These are phyloP conservation scores for Termitomyces sp. DNA, from an alignment of 768 basidiomycete genomes.

Conservation along the genomic window DNA sequence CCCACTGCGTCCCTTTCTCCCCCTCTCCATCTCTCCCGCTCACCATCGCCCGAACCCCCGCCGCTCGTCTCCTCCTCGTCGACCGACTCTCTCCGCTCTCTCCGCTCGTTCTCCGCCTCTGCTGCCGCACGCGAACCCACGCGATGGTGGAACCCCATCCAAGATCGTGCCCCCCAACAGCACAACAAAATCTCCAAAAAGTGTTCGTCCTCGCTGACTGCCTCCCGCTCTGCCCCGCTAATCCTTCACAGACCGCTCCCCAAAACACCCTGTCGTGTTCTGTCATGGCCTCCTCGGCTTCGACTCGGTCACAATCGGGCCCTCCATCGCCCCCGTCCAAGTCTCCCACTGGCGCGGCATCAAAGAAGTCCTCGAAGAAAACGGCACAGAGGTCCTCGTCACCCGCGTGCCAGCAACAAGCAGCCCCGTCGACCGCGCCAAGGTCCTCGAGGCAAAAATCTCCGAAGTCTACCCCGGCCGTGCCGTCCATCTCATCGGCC, in stretches of 20 bases:
- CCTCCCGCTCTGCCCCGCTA: background rate
- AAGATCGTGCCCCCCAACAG: constrained; percentile 49
- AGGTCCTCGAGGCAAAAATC: constrained; percentile 81
- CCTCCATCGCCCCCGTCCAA: constrained; percentile 71
- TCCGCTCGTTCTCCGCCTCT: constrained; percentile 18
- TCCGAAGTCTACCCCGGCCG: constrained; percentile 75
- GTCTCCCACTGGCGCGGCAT: constrained; percentile 98
- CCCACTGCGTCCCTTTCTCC: constrained; percentile 58
- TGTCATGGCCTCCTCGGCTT: constrained; percentile 94
- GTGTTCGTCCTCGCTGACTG: constrained; percentile 46
- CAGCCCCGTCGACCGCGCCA: constrained; percentile 82
- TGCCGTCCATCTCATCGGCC: constrained; percentile 85
- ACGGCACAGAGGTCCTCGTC: constrained; percentile 86
- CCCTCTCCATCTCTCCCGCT: constrained; percentile 17
- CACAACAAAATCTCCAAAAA: constrained; percentile 46
- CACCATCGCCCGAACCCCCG: constrained; percentile 20
- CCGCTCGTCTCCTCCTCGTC: constrained; percentile 40
- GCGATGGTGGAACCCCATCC: constrained; percentile 55
- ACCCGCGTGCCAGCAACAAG: constrained; percentile 93
- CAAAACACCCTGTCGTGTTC: constrained; percentile 85
- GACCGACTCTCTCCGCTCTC: constrained; percentile 51
- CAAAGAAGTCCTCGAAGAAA: constrained; percentile 84
- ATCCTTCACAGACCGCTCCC: constrained; percentile 54
- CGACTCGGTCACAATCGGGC: constrained; percentile 77
- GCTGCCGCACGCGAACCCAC: constrained; percentile 2